phyloP scores from a whole-genome alignment of 345 rosid genomes.

The Cardiospermum halicacabum region DNA sequence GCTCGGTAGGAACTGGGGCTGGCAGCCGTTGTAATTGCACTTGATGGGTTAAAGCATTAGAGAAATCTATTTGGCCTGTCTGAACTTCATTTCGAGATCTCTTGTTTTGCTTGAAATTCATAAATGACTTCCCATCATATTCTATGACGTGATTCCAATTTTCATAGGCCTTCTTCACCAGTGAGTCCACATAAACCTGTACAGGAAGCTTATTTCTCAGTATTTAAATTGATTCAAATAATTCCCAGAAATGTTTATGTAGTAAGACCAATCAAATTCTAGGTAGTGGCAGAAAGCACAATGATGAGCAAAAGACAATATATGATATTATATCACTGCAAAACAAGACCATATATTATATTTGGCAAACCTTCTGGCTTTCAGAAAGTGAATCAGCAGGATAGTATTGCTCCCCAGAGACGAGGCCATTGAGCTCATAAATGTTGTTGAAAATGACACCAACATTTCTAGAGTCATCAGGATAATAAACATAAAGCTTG shows the following conservation, averaged over 20 bases:
- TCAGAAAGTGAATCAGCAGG: slow-evolving; percentile 81
- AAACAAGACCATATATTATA: background rate
- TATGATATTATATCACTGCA: slow-evolving; percentile 3
- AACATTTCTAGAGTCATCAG: slow-evolving; percentile 75
- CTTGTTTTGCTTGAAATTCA: slow-evolving; percentile 63
- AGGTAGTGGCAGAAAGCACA: background rate
- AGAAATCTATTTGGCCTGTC: slow-evolving; percentile 33
- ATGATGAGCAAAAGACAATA: slow-evolving; percentile 4
- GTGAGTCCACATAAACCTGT: slow-evolving; percentile 78
- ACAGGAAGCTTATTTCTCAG: slow-evolving; percentile 17
- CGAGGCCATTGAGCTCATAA: slow-evolving; percentile 78
- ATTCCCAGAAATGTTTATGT: background rate
- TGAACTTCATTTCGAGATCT: slow-evolving; percentile 49
- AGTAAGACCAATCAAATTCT: background rate
- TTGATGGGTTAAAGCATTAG: slow-evolving; percentile 48
- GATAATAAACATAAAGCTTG: slow-evolving; percentile 75
- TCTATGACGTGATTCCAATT: slow-evolving; percentile 83
- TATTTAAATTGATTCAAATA: background rate
- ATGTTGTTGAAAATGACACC: slow-evolving; percentile 87
- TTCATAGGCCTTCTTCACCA: slow-evolving; percentile 94
- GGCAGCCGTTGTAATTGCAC: slow-evolving; percentile 47
- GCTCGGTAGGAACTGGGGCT: slow-evolving; percentile 46
- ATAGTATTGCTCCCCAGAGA: slow-evolving; percentile 76
- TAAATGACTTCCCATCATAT: slow-evolving; percentile 82
- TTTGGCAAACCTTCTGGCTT: slow-evolving; percentile 70